phyloP scores from a whole-genome alignment of 192 early-diverging fungal species.

The Coemansia guatemalensis region DNA sequence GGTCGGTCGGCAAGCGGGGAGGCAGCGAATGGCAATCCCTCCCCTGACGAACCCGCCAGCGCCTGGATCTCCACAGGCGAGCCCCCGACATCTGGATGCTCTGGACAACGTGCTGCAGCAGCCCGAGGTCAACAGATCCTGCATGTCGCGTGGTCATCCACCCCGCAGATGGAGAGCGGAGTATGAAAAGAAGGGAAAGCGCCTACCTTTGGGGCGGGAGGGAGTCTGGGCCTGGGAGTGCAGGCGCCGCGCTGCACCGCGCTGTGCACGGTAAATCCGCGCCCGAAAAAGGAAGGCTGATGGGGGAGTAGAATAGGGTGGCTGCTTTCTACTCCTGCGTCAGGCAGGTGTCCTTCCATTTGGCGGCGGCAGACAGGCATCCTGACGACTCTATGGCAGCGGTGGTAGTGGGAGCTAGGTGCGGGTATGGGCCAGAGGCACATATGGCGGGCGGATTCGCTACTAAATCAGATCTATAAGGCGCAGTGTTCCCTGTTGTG shows the following conservation, averaged over 20 bases:
- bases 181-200: constrained; percentile 5
- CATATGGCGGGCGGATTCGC: neutral
- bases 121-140: neutral
- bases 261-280: neutral
- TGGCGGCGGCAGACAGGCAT: neutral
- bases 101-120: constrained; percentile 6
- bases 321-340: neutral
- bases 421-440: neutral
- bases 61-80: neutral
- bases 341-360: neutral
- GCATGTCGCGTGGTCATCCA: neutral
- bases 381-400: too few relatives aligned
- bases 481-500: neutral
- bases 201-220: neutral
- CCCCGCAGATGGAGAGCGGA: constrained; percentile 5
- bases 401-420: neutral
- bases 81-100: constrained; percentile 15
- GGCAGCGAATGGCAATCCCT: neutral
- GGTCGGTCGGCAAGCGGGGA: neutral
- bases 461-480: neutral
- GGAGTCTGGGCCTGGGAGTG: neutral
- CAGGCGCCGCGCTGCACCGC: neutral
- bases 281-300: neutral
- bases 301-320: constrained; percentile 5
- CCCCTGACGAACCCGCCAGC: neutral